Conservation (phyloP, 2,329 filamentous ascomycete genomes). For the Aspergillus clavatus region DNA sequence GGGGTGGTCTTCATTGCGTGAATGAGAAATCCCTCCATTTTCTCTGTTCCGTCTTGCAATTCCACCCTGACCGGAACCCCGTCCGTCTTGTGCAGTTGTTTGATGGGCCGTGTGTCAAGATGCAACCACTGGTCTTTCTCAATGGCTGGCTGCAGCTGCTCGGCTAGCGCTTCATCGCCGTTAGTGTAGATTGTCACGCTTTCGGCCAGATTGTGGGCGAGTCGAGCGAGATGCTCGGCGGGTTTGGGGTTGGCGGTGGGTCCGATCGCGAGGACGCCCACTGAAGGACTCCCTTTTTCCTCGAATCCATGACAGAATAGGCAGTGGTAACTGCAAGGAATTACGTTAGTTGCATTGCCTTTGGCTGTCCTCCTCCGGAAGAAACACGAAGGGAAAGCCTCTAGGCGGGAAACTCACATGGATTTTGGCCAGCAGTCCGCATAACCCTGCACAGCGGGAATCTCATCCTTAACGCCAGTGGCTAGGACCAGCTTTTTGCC, state of each 20-base stretch:
- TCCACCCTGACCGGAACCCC: slow-evolving; percentile 32
- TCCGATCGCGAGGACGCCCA: slow-evolving; percentile 21
- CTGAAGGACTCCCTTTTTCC: slow-evolving; percentile 44
- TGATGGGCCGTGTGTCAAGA: slow-evolving; percentile 3
- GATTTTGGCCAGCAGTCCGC: slow-evolving; percentile 51
- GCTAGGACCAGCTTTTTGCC: slow-evolving; percentile 55
- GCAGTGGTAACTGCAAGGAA: slow-evolving; percentile 47
- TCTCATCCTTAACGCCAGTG: slow-evolving; percentile 49
- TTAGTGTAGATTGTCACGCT: slow-evolving; percentile 51
- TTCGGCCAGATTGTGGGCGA: slow-evolving; percentile 43
- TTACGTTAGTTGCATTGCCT: slow-evolving; percentile 4
- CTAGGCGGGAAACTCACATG: slow-evolving; percentile 35
- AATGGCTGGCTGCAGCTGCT: slow-evolving; percentile 1
- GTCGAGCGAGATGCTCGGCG: slow-evolving; percentile 40
- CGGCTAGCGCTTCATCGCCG: slow-evolving; percentile 33
- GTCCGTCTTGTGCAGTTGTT: background rate
- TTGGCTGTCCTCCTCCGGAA: slow-evolving; percentile 13
- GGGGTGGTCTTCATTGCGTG: background rate
- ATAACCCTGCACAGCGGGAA: slow-evolving; percentile 52
- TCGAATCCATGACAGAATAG: slow-evolving; percentile 59
- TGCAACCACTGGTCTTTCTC: background rate
- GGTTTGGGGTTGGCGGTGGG: slow-evolving; percentile 34
- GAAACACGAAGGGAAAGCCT: slow-evolving; percentile 9
- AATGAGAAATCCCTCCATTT: background rate
- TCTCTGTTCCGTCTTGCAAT: background rate